Evolutionary conservation across 805 yeast genomes (phyloP).

Genomic region (Saturnispora zaruensis): DNA sequence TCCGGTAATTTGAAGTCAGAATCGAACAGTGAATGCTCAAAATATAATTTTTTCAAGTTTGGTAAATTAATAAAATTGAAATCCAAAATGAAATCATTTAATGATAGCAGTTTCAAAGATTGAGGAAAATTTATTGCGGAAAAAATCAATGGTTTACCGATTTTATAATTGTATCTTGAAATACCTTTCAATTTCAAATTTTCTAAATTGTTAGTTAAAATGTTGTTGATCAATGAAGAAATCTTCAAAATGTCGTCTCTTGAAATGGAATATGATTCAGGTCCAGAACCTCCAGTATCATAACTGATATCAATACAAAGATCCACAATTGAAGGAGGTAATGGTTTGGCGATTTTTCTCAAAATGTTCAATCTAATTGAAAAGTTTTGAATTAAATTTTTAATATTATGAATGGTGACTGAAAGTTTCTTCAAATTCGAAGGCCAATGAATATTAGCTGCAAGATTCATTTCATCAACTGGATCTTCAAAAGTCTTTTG

Average conservation of each 20-base stretch:
- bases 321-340: conserved; percentile 23
- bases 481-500: conserved; percentile 15
- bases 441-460: conserved; percentile 22
- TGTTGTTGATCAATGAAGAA: conserved; percentile 20
- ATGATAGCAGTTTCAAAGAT: conserved; percentile 21
- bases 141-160: conserved; percentile 25
- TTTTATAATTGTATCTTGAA: conserved; percentile 25
- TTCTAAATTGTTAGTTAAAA: conserved; percentile 22
- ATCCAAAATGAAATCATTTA: conserved; percentile 26
- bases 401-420: conserved; percentile 25
- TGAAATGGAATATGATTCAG: conserved; percentile 22
- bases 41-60: conserved; percentile 19
- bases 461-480: neutral
- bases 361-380: conserved; percentile 23
- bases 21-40: conserved; percentile 27
- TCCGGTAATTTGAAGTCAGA: conserved; percentile 24
- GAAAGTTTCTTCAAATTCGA: conserved; percentile 23
- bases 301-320: conserved; percentile 26
- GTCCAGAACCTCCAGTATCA: conserved; percentile 27
- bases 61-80: conserved; percentile 22
- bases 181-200: conserved; percentile 26
- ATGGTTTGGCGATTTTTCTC: conserved; percentile 22
- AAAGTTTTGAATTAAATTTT: conserved; percentile 22
- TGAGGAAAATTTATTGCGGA: conserved; percentile 24
- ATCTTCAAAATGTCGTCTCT: conserved; percentile 25